Base-by-base conservation (phyloP, 352 stramenopile species). In the Elongisporangium anandrum region DNA sequence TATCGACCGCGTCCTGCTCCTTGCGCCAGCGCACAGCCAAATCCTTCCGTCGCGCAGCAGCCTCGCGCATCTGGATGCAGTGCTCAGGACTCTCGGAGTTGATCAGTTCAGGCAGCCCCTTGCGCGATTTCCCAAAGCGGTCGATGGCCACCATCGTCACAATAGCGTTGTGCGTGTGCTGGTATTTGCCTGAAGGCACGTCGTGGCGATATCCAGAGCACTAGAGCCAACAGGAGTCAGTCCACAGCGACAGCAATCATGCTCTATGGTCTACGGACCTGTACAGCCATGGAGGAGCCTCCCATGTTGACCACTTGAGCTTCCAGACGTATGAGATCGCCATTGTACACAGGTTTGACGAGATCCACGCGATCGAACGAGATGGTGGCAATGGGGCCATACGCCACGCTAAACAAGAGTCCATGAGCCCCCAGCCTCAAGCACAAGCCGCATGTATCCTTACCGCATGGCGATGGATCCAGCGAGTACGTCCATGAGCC, bases 61-160 rank as follows among this genome's bases (percentile, higher is more conserved):
- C 56, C 7, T 85, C 66, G n/a, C 68, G 66, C 72, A 81, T 79
- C 57, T 70, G 47, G 3, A 74, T 41, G 47, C 75, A 84, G 64
- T 81, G 59, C 34, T 83, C 66, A 1, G 63, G 64, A 19, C 48
- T 52, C 7, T 82, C 70, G 6, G 65, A 57, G 57, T 84, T 74
- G 26, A 76, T 79, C 23, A 87, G 61, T 22, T 72, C 56, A 12
- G 77, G 77, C 1, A 87, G 68, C 2, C 66, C 66, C 26, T 69
- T 77, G 17, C 64, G 68, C 13, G 75, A 64, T 1, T 69, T 58
- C 0, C 72, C 73, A 24, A 84, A 81, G 50, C 71, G 70, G 59
- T 83, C 76, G 61, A 87, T 80, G 19, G 77, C 73, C 47, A 87
- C 77, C 67, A 87, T 79, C n/a, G 77, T 87, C 51, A 87, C 75